Conservation (phyloP, 1,284 basidiomycete species). For the Trichosporon ovoides region DNA sequence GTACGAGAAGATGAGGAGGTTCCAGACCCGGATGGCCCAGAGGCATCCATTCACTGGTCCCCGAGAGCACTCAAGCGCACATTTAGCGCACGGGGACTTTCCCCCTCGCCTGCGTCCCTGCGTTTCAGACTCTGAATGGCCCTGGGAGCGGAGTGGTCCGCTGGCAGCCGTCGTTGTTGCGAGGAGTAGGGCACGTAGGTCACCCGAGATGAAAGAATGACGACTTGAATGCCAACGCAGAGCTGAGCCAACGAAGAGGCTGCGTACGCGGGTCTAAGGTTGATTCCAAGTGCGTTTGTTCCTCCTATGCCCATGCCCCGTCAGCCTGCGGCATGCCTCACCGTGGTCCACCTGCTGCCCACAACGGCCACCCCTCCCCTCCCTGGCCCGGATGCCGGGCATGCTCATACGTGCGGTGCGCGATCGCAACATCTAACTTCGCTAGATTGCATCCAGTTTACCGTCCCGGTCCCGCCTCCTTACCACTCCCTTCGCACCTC, state of each 20-base stretch:
- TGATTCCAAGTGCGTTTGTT: constrained; percentile 3
- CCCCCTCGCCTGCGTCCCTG: not conserved
- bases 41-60: too few species aligned
- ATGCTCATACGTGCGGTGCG: not conserved
- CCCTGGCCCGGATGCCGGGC: not conserved
- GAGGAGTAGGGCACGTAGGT: too few species aligned
- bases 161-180: too few species aligned
- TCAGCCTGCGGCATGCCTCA: not conserved
- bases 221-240: too few species aligned
- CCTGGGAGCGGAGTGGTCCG: not conserved
- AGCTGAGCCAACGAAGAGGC: too few species aligned
- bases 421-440: constrained; percentile 2
- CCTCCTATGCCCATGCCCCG: not conserved
- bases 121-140: constrained; percentile 4
- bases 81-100: not conserved
- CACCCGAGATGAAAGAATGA: too few species aligned
- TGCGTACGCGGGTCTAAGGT: not conserved
- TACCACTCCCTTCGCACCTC: not conserved
- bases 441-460: constrained; percentile 2
- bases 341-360: too few species aligned
- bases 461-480: constrained; percentile 4
- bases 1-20: not conserved
- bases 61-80: not conserved
- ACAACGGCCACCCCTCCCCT: not conserved
- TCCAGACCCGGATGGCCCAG: not conserved